phyloP scores from a whole-genome alignment of 352 stramenopile genomes.

The Phytophthora citrophthora region DNA sequence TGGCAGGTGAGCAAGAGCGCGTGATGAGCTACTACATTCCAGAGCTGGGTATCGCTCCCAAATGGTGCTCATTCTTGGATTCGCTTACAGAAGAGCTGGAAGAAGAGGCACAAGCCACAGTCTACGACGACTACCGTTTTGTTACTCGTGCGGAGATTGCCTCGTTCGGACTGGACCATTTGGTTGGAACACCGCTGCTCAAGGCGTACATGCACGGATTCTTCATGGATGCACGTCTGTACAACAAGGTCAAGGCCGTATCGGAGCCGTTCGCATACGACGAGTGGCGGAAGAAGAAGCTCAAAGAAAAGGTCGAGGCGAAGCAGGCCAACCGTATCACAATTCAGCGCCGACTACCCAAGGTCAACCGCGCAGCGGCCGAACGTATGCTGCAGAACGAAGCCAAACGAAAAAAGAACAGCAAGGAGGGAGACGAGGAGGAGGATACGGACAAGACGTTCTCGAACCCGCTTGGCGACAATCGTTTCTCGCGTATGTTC shows the following conservation, averaged over 20 bases:
- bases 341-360: slow-evolving; percentile 87
- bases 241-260: slow-evolving; percentile 96
- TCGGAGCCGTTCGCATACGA: slow-evolving; percentile 98
- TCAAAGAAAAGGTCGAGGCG: slow-evolving; percentile 93
- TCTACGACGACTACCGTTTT: slow-evolving; percentile 99
- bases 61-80: slow-evolving; percentile 99
- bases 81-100: slow-evolving; percentile 99
- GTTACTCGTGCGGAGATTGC: slow-evolving; percentile 95
- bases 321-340: slow-evolving; percentile 92
- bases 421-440: slow-evolving; percentile 41
- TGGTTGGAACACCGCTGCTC: slow-evolving; percentile 97
- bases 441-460: slow-evolving; percentile 35
- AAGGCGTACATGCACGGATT: slow-evolving; percentile 99
- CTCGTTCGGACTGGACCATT: slow-evolving; percentile 96
- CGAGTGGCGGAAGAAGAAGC: slow-evolving; percentile 96
- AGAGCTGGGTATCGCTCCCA: slow-evolving; percentile 95
- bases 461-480: slow-evolving; percentile 92
- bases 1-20: slow-evolving; percentile 96
- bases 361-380: slow-evolving; percentile 91
- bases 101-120: slow-evolving; percentile 92
- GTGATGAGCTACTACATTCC: slow-evolving; percentile 99
- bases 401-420: slow-evolving; percentile 74
- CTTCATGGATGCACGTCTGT: slow-evolving; percentile 99
- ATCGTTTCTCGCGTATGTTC: slow-evolving; percentile 98
- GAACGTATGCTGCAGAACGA: slow-evolving; percentile 81